Evolutionary conservation across 176 grass and related monocot species (phyloP).

Genomic region (Aegilops umbellulata): DNA sequence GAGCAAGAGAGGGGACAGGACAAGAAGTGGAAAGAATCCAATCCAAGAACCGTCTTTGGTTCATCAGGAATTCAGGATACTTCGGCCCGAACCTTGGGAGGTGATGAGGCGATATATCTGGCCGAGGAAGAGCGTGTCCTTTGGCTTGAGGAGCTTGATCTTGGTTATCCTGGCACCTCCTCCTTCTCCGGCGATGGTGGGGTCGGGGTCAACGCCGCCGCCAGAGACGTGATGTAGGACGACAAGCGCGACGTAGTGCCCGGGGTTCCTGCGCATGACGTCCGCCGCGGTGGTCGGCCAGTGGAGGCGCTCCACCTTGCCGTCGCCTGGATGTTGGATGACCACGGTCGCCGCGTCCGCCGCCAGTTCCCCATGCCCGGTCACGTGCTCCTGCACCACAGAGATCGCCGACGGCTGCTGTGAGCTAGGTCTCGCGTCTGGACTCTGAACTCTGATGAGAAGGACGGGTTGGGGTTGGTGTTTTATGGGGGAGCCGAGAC

Average conservation of each 20-base stretch:
- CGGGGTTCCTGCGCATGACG: constrained; percentile 68
- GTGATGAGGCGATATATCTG: constrained; percentile 89
- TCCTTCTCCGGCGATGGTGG: neutral
- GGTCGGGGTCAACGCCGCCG: neutral
- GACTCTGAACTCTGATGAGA: neutral
- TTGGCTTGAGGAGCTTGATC: constrained; percentile 83
- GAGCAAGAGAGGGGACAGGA: neutral
- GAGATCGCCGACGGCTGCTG: neutral
- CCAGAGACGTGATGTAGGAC: neutral
- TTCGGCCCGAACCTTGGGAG: constrained; percentile 64
- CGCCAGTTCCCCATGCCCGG: constrained; percentile 68
- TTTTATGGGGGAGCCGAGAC: constrained; percentile 27
- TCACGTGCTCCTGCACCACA: neutral
- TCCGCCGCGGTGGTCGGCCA: constrained; percentile 44
- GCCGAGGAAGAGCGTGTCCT: constrained; percentile 69
- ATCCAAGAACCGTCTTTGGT: no score
- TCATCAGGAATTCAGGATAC: no score
- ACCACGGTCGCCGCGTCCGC: constrained; percentile 60
- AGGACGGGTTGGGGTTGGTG: neutral
- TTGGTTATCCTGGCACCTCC: constrained; percentile 47
- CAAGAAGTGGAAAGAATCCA: neutral
- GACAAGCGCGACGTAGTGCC: constrained; percentile 74
- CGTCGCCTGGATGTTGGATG: constrained; percentile 67
- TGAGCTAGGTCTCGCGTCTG: neutral
- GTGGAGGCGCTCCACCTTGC: constrained; percentile 64